These are phyloP conservation scores for Globisporangium uncinulatum DNA, from an alignment of 352 stramenopile genomes.

Conservation along the genomic window DNA sequence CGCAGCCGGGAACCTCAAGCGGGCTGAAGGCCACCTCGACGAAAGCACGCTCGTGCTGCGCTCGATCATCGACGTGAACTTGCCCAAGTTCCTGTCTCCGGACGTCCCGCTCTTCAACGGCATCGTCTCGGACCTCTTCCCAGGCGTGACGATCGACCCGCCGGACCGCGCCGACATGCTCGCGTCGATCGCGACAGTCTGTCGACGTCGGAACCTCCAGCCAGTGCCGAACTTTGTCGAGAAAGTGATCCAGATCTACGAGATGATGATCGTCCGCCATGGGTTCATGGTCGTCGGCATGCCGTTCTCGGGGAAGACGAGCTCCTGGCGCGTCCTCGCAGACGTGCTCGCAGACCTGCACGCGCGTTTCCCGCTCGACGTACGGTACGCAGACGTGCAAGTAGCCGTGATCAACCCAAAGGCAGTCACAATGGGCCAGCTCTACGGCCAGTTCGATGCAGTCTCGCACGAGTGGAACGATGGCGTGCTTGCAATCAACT, in stretches of 20 bases:
- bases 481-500: constrained; percentile 92
- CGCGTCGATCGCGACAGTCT: constrained; percentile 72
- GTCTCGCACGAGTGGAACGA: constrained; percentile 95
- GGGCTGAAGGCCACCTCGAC: constrained; percentile 65
- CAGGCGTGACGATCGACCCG: constrained; percentile 85
- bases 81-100: constrained; percentile 91
- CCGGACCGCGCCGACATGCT: constrained; percentile 86
- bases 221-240: constrained; percentile 87
- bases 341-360: constrained; percentile 85
- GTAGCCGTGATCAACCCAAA: constrained; percentile 91
- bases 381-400: constrained; percentile 70
- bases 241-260: constrained; percentile 95
- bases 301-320: constrained; percentile 93
- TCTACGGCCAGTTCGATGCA: constrained; percentile 93
- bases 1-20: constrained; percentile 89
- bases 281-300: constrained; percentile 96
- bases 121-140: constrained; percentile 93
- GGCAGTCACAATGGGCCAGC: constrained; percentile 90
- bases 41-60: constrained; percentile 89
- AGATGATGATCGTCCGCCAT: constrained; percentile 96
- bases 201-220: constrained; percentile 79
- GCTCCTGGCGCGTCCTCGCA: constrained; percentile 85
- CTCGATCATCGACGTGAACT: constrained; percentile 93
- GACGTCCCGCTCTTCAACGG: constrained; percentile 93
- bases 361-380: constrained; percentile 49